These are phyloP conservation scores for Leccinum subgranulosum DNA, from an alignment of 768 basidiomycete genomes.

Conservation along the genomic window DNA sequence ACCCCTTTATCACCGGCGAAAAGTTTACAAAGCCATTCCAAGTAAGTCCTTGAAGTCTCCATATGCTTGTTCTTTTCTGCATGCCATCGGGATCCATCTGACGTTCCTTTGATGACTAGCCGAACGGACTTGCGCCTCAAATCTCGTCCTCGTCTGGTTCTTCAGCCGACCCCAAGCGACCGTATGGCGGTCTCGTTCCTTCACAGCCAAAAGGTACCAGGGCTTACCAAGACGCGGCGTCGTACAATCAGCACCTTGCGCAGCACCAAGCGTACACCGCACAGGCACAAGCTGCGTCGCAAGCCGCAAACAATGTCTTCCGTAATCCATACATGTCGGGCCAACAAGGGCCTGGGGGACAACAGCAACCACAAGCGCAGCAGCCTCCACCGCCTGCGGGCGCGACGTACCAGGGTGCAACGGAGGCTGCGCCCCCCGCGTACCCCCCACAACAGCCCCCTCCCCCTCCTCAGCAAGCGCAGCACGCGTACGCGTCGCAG, in stretches of 20 bases:
- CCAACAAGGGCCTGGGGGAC: conserved; percentile 36
- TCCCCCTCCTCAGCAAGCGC: conserved; percentile 19
- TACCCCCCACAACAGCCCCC: conserved; percentile 28
- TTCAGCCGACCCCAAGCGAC: conserved; percentile 70
- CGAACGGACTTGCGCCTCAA: conserved; percentile 43
- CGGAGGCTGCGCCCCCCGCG: conserved; percentile 14
- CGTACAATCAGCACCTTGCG: conserved; percentile 91
- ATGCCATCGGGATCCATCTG: conserved; percentile 5
- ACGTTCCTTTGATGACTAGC: conserved; percentile 34
- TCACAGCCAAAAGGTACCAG: conserved; percentile 84
- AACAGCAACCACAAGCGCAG: conserved; percentile 25
- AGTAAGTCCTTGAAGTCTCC: conserved; percentile 41
- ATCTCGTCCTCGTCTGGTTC: conserved; percentile 30
- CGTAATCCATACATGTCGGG: conserved; percentile 80
- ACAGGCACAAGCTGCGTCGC: conserved; percentile 72
- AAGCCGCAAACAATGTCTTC: conserved; percentile 64
- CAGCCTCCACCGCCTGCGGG: conserved; percentile 4
- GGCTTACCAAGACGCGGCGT: conserved; percentile 87
- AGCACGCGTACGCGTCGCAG: conserved; percentile 28
- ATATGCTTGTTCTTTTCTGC: not conserved
- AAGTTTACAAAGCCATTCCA: conserved; percentile 86
- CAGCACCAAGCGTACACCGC: conserved; percentile 94
- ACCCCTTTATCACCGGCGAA: conserved; percentile 98
- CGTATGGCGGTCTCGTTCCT: conserved; percentile 90
- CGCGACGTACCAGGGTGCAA: conserved; percentile 24